phyloP scores from a whole-genome alignment of 1,284 basidiomycete genomes.

The Athelia psychrophila region DNA sequence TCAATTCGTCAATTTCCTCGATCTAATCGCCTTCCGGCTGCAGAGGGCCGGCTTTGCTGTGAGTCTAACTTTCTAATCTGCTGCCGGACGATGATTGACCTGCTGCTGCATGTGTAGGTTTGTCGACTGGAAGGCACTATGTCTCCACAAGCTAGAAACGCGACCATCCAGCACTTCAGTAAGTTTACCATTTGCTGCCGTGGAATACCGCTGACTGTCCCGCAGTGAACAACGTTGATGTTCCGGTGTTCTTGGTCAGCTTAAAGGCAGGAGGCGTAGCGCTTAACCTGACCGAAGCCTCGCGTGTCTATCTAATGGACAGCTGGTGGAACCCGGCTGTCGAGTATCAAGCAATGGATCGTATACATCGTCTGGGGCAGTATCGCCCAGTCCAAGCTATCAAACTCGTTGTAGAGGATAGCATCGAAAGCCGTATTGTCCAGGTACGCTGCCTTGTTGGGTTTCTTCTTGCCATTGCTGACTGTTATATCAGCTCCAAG shows the following conservation, averaged over 20 bases:
- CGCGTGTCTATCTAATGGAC: slow-evolving; percentile 90
- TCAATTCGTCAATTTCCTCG: slow-evolving; percentile 89
- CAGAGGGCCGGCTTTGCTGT: slow-evolving; percentile 90
- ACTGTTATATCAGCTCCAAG: slow-evolving; percentile 67
- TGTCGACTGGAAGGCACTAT: slow-evolving; percentile 97
- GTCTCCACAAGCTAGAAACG: slow-evolving; percentile 94
- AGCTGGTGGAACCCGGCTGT: slow-evolving; percentile 94
- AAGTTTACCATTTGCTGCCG: slow-evolving; percentile 22
- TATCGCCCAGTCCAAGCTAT: slow-evolving; percentile 91
- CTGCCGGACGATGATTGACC: not conserved
- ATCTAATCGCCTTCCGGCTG: slow-evolving; percentile 90
- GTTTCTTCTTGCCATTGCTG: not conserved
- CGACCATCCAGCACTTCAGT: slow-evolving; percentile 95
- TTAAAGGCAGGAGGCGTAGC: slow-evolving; percentile 97
- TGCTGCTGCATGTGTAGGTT: slow-evolving; percentile 50
- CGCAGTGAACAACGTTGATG: slow-evolving; percentile 87
- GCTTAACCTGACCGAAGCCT: slow-evolving; percentile 90
- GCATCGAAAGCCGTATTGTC: slow-evolving; percentile 93
- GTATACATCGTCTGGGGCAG: slow-evolving; percentile 90
- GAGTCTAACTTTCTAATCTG: slow-evolving; percentile 21
- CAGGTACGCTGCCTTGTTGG: slow-evolving; percentile 38
- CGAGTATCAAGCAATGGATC: slow-evolving; percentile 93
- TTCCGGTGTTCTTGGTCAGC: slow-evolving; percentile 95
- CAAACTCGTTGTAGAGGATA: slow-evolving; percentile 94
- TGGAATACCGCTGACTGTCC: slow-evolving; percentile 1